Conservation (phyloP, 1,284 basidiomycete species). For the Heliocybe sulcata region DNA sequence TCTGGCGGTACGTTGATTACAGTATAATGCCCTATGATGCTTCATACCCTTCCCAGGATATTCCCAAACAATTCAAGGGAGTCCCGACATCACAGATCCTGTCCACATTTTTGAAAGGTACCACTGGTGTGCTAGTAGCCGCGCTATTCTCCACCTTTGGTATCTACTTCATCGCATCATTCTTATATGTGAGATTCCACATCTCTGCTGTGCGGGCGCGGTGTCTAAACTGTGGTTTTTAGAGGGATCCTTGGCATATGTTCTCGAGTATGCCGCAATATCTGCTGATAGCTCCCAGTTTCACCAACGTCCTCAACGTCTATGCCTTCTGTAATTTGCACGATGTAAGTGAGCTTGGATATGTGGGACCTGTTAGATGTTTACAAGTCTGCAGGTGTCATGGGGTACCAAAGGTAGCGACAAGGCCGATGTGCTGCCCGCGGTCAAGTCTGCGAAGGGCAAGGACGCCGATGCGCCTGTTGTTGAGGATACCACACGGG, state of each 20-base stretch:
- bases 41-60: conserved; percentile 32
- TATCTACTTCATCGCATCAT: conserved; percentile 78
- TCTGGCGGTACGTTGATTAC: conserved; percentile 48
- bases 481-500: conserved; percentile 75
- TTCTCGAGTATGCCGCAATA: conserved; percentile 96
- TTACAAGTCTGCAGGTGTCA: conserved; percentile 45
- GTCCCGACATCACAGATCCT: conserved; percentile 37
- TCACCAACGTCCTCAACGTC: conserved; percentile 92
- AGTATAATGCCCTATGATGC: too few relatives aligned
- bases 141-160: conserved; percentile 88
- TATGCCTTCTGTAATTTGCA: conserved; percentile 96
- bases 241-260: conserved; percentile 98
- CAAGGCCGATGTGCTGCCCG: conserved; percentile 91
- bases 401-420: conserved; percentile 98
- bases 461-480: conserved; percentile 72
- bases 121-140: conserved; percentile 79
- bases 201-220: conserved; percentile 4
- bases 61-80: conserved; percentile 47
- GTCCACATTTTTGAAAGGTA: conserved; percentile 59
- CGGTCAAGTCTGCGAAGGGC: conserved; percentile 77
- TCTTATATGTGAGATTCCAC: conserved; percentile 74
- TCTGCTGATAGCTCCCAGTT: conserved; percentile 82
- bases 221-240: conserved; percentile 1
- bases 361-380: background rate
- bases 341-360: conserved; percentile 50